These are phyloP conservation scores for Pythium biforme DNA, from an alignment of 352 stramenopile species.

Conservation along the genomic window DNA sequence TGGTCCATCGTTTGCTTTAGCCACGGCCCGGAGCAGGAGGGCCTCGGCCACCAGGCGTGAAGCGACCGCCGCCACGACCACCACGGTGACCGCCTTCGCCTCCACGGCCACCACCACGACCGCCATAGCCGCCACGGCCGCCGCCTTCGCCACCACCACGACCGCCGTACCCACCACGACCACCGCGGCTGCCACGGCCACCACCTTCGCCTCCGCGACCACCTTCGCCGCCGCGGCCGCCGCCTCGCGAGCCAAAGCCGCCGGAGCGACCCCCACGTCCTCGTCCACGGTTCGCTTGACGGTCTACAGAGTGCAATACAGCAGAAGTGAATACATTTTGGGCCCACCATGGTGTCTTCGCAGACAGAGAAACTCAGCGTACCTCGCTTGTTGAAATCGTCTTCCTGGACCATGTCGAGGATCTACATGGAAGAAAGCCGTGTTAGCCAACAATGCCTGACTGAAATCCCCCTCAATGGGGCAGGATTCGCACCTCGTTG, in stretches of 20 bases:
- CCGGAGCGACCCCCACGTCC: conserved; percentile 61
- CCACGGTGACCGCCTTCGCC: conserved; percentile 32
- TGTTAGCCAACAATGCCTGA: too few species aligned
- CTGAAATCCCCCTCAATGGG: too few species aligned
- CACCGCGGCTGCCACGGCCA: conserved; percentile 34
- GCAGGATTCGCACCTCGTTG: conserved; percentile 82
- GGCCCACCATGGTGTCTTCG: too few species aligned
- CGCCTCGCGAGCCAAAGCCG: conserved; percentile 38
- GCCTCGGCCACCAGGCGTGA: conserved; percentile 31
- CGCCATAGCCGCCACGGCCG: conserved; percentile 27
- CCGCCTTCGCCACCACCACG: conserved; percentile 34
- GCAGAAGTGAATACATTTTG: not conserved
- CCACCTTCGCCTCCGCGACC: conserved; percentile 42
- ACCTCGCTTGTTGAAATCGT: conserved; percentile 88
- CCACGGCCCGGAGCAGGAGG: conserved; percentile 19
- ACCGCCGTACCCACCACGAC: conserved; percentile 41
- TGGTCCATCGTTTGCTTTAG: not conserved
- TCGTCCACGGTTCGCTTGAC: conserved; percentile 67
- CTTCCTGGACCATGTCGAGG: conserved; percentile 94
- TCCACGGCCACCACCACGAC: conserved; percentile 27
- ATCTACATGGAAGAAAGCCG: conserved; percentile 36
- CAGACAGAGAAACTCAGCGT: not conserved
- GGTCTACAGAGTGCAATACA: conserved; percentile 37
- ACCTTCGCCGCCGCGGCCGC: conserved; percentile 36
- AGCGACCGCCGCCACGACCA: conserved; percentile 39